phyloP scores from a whole-genome alignment of 306 rosid genomes.

The Arachis hypogaea region DNA sequence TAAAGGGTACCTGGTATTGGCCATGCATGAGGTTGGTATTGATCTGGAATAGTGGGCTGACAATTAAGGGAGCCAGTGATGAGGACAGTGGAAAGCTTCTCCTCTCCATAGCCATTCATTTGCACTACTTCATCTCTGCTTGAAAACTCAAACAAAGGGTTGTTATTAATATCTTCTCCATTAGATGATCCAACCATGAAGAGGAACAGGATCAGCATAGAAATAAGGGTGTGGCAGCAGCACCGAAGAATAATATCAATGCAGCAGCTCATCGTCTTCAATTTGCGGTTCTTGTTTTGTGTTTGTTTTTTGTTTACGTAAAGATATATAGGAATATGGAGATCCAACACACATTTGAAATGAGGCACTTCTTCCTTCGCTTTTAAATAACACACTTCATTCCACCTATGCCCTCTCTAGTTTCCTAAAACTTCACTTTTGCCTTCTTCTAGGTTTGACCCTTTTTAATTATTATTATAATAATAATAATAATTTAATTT shows the following conservation, averaged over 20 bases:
- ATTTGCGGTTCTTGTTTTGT: constrained; percentile 17
- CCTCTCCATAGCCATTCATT: constrained; percentile 92
- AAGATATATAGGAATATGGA: constrained; percentile 1
- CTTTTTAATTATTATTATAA: not conserved
- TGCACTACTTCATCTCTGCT: constrained; percentile 68
- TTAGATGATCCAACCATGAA: constrained; percentile 32
- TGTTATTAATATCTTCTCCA: not conserved
- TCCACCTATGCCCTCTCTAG: constrained; percentile 15
- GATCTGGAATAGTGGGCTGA: constrained; percentile 46
- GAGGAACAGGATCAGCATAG: not conserved
- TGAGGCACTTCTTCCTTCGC: constrained; percentile 9
- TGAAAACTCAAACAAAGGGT: constrained; percentile 41
- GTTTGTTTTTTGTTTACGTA: constrained; percentile 36
- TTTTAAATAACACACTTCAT: constrained; percentile 22
- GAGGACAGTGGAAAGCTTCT: constrained; percentile 89
- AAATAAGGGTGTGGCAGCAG: constrained; percentile 36
- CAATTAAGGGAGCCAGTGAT: constrained; percentile 80
- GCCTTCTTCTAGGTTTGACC: constrained; percentile 46
- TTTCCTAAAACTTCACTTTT: constrained; percentile 24
- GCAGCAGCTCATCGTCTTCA: constrained; percentile 52
- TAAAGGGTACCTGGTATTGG: constrained; percentile 67
- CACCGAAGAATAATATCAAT: not conserved
- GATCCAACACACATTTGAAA: not conserved
- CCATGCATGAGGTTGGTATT: constrained; percentile 61
- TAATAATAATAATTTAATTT: not conserved